These are phyloP conservation scores for Singerocomus inundabilis DNA, from an alignment of 1,284 basidiomycete genomes.

Conservation along the genomic window DNA sequence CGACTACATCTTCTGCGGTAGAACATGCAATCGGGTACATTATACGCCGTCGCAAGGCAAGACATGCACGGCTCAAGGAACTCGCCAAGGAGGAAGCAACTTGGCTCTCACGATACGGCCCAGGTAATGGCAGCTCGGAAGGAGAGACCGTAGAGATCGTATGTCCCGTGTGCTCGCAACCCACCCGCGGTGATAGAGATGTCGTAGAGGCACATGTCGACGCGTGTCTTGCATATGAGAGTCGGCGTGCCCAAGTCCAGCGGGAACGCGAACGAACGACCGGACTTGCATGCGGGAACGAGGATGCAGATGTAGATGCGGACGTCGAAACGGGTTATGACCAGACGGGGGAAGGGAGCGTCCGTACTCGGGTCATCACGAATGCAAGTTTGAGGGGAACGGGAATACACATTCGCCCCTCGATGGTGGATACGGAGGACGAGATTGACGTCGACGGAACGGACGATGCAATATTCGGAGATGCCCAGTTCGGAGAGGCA, in stretches of 20 bases:
- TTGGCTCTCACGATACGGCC: slow-evolving; percentile 18
- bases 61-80: slow-evolving; percentile 61
- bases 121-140: slow-evolving; percentile 23
- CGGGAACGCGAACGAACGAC: slow-evolving; percentile 28
- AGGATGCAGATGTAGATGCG: slow-evolving; percentile 29
- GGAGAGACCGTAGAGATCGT: slow-evolving; percentile 40
- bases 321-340: slow-evolving; percentile 37
- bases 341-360: slow-evolving; percentile 22
- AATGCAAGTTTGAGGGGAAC: slow-evolving; percentile 41
- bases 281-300: slow-evolving; percentile 24
- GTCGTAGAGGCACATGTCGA: slow-evolving; percentile 76
- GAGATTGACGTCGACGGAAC: slow-evolving; percentile 78
- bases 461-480: slow-evolving; percentile 63
- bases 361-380: slow-evolving; percentile 34
- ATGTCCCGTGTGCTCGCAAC: slow-evolving; percentile 65
- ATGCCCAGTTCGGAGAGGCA: slow-evolving; percentile 69
- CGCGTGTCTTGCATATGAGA: slow-evolving; percentile 63
- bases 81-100: slow-evolving; percentile 55
- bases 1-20: slow-evolving; percentile 39
- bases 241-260: slow-evolving; percentile 43
- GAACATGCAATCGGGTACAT: slow-evolving; percentile 56
- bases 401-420: slow-evolving; percentile 61
- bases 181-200: slow-evolving; percentile 62
- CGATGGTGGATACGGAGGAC: slow-evolving; percentile 65
- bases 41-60: slow-evolving; percentile 61